Evolutionary conservation across 2,329 filamentous ascomycete species (phyloP).

Genomic region (Coniochaeta ligniaria): DNA sequence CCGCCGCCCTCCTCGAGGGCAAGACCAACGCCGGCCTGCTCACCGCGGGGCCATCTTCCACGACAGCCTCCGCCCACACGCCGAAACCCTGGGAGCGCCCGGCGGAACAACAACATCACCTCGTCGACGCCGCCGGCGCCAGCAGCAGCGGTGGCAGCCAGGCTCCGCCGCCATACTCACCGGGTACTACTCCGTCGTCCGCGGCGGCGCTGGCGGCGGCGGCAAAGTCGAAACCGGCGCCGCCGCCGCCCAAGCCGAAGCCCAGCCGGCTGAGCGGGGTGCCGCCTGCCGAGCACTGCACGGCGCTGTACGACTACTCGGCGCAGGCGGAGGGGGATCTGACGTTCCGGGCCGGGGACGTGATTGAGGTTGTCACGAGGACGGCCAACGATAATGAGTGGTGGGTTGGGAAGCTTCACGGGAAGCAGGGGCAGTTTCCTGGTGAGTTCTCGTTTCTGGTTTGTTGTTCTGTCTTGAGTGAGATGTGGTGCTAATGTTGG

Average conservation of each 20-base stretch:
- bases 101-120: constrained; percentile 14
- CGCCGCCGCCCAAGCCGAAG: constrained; percentile 43
- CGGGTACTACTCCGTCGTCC: constrained; percentile 24
- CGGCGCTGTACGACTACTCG: constrained; percentile 91
- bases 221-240: constrained; percentile 53
- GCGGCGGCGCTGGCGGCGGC: constrained; percentile 33
- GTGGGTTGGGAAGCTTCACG: constrained; percentile 82
- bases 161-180: constrained; percentile 67
- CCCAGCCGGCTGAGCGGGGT: constrained; percentile 63
- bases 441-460: constrained; percentile 50
- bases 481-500: background rate
- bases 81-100: background rate
- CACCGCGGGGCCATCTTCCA: constrained; percentile 36
- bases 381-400: constrained; percentile 95
- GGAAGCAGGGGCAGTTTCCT: constrained; percentile 86
- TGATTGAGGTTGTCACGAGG: constrained; percentile 78
- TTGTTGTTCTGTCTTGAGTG: background rate
- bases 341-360: constrained; percentile 80
- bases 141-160: constrained; percentile 42
- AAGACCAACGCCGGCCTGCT: constrained; percentile 42
- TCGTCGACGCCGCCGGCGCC: constrained; percentile 25
- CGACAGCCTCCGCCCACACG: background rate
- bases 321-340: constrained; percentile 92
- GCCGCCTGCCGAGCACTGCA: constrained; percentile 68
- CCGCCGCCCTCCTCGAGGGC: constrained; percentile 45